Evolutionary conservation across 2,329 filamentous ascomycete species (phyloP), one percentile per base, ranked within the genome.

Genomic region (Davidsoniella virescens): DNA sequence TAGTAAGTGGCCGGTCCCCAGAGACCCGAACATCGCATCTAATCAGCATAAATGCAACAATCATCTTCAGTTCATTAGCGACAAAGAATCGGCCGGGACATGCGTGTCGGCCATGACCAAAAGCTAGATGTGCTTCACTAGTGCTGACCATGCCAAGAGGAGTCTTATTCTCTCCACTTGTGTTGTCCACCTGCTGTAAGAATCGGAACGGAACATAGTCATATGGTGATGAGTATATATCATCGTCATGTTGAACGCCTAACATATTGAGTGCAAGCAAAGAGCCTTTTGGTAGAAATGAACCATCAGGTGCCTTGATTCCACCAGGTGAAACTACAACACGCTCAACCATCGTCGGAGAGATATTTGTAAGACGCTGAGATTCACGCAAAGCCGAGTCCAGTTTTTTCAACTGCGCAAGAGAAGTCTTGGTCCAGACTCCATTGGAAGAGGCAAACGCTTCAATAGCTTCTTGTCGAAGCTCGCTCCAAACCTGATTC

Each of bases 81-180:
- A 73, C 72, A 52, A 76, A 76, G 62, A 77, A 77, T 0, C 73
- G 65, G 0, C 74, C 74, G 0, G 72, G 70, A 44, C 73, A 72
- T 2, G 69, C 71, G 57, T 78, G 73, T 54, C 70, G 64, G 6
- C 76, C 76, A 53, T 77, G 72, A 0, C 76, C 74, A 59, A 79
- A 80, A 0, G 70, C 64, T 17, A 78, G 58, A 55, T 74, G 70
- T 6, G 62, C 58, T 37, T 70, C 63, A 36, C 68, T 70, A 2
- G 74, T 76, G 4, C 71, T 72, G 10, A 76, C 70, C 64, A 78
- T 68, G 2, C 71, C 68, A 14, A 70, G 56, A 54, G 0, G 58
- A 52, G 12, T 57, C 65, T 63, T 49, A 61, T 59, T 62, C 53
- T 73, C 66, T 14, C 68, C 61, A 12, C 62, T 55, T 33, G 12